These are phyloP conservation scores for Luvunga scandens DNA, from an alignment of 345 rosid species.

Conservation along the genomic window DNA sequence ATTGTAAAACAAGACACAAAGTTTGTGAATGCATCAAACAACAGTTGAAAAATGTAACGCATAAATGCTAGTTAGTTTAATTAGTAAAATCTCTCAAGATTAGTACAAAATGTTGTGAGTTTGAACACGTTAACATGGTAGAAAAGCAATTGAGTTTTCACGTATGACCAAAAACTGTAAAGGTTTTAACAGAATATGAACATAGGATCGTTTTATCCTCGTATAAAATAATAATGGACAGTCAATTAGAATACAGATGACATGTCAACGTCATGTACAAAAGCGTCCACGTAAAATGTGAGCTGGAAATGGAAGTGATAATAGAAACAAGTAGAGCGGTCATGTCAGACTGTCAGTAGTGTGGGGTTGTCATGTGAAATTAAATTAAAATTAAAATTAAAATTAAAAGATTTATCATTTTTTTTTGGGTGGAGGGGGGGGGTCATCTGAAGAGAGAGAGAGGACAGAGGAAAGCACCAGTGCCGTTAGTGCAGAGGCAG, in stretches of 20 bases:
- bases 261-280: background rate
- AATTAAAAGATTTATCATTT: background rate
- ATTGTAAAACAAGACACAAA: too few relatives aligned
- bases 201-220: too few relatives aligned
- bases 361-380: background rate
- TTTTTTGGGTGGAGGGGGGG: too few relatives aligned
- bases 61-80: too few relatives aligned
- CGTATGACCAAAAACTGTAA: background rate
- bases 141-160: too few relatives aligned
- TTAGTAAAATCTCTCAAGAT: too few relatives aligned
- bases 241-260: background rate
- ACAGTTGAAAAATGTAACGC: too few relatives aligned
- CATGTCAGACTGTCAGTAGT: background rate
- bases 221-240: background rate
- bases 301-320: background rate
- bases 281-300: background rate
- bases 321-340: background rate
- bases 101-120: too few relatives aligned
- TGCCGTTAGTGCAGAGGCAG: constrained; percentile 38
- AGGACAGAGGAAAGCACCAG: constrained; percentile 22
- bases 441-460: background rate
- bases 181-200: too few relatives aligned
- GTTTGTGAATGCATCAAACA: too few relatives aligned
- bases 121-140: too few relatives aligned
- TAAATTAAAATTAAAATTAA: background rate